phyloP scores from a whole-genome alignment of 345 rosid species.

The Aurinia saxatilis region DNA sequence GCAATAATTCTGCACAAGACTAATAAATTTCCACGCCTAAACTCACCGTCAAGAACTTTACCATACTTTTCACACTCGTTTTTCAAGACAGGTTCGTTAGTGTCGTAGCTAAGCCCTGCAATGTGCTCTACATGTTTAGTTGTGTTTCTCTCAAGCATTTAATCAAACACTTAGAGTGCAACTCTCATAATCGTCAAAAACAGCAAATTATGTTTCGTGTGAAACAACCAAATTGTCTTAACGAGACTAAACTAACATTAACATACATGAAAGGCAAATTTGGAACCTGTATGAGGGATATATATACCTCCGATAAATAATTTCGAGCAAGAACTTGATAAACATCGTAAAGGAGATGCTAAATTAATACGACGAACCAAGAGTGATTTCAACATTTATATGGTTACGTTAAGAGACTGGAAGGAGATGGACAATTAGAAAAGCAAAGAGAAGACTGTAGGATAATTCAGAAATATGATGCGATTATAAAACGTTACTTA shows the following conservation, averaged over 20 bases:
- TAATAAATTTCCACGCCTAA: not conserved
- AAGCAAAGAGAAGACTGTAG: too few relatives aligned
- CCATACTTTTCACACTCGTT: constrained; percentile 45
- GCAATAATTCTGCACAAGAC: not conserved
- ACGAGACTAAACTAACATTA: too few relatives aligned
- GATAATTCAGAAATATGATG: too few relatives aligned
- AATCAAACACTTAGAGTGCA: constrained; percentile 19
- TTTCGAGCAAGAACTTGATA: constrained; percentile 25
- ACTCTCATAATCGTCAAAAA: not conserved
- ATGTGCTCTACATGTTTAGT: not conserved
- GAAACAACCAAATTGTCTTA: not conserved
- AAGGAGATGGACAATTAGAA: too few relatives aligned
- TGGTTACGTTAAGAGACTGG: too few relatives aligned
- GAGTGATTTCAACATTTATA: constrained; percentile 28
- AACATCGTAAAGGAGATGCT: not conserved
- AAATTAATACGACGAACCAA: not conserved
- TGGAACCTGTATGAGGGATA: too few relatives aligned
- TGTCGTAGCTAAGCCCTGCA: constrained; percentile 63
- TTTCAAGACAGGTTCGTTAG: constrained; percentile 57
- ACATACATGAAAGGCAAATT: too few relatives aligned
- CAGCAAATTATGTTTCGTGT: too few relatives aligned
- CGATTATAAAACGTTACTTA: not conserved
- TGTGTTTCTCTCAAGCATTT: not conserved
- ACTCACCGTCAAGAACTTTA: constrained; percentile 34
- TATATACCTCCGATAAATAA: constrained; percentile 55